Conservation (phyloP, 2,329 filamentous ascomycete species). For the Talaromyces sp. region DNA sequence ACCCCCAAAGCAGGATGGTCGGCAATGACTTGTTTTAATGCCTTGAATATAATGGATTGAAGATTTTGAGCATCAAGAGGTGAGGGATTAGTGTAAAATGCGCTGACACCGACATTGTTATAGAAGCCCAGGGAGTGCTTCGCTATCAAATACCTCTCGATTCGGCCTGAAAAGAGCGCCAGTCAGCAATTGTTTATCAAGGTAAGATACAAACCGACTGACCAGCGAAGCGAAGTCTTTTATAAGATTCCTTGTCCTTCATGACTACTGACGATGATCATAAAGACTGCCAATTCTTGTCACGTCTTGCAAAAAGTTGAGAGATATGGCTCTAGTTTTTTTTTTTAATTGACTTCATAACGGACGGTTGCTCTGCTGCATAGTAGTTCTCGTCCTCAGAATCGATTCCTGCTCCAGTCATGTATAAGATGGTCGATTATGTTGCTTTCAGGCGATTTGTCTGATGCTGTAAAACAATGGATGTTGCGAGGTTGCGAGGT, state of each 20-base stretch:
- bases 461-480: not conserved
- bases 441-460: not conserved
- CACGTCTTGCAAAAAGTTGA: not conserved
- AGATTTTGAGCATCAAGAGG: not conserved
- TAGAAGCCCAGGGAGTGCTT: not conserved
- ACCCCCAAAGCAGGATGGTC: not conserved
- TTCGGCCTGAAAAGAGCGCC: not conserved
- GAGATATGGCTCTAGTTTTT: not conserved
- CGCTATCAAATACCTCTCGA: not conserved
- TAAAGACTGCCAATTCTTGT: not conserved
- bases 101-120: not conserved
- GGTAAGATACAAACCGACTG: not conserved
- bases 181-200: not conserved
- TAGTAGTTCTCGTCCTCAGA: too few species aligned
- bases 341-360: not conserved
- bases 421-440: not conserved
- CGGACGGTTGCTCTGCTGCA: not conserved
- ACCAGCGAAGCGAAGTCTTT: not conserved
- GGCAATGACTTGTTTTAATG: not conserved
- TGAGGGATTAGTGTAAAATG: not conserved
- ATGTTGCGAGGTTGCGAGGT: not conserved
- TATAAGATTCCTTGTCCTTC: not conserved
- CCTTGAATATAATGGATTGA: not conserved
- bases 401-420: too few species aligned
- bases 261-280: not conserved